These are phyloP conservation scores for Meyerozyma sp. DNA, from an alignment of 1,139 yeast genomes.

Conservation along the genomic window DNA sequence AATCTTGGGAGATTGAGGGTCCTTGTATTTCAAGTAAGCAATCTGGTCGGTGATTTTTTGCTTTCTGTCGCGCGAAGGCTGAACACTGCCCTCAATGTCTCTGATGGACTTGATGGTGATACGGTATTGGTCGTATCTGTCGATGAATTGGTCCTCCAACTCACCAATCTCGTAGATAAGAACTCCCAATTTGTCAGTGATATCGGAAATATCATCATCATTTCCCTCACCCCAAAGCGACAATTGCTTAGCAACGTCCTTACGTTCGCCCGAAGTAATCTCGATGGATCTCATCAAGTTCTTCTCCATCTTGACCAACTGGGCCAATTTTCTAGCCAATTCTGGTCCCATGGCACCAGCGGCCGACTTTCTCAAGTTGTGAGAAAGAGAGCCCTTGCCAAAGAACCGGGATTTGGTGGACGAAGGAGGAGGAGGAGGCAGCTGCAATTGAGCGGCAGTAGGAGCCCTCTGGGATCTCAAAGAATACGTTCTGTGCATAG, in stretches of 20 bases:
- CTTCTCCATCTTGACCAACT: conserved; percentile 77
- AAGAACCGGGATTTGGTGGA: conserved; percentile 65
- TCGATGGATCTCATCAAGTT: conserved; percentile 76
- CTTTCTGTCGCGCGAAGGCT: conserved; percentile 83
- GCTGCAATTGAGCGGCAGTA: conserved; percentile 73
- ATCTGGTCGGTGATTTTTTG: conserved; percentile 81
- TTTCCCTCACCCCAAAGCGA: conserved; percentile 82
- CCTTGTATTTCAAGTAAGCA: conserved; percentile 78
- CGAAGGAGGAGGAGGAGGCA: conserved; percentile 78
- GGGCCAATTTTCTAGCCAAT: conserved; percentile 69
- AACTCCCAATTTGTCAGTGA: conserved; percentile 83
- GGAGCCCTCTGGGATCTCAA: conserved; percentile 77
- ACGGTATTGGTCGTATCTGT: conserved; percentile 82
- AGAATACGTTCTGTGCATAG: conserved; percentile 83
- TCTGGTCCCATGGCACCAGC: conserved; percentile 80
- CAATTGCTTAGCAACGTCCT: conserved; percentile 79
- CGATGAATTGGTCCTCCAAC: conserved; percentile 82
- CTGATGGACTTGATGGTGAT: conserved; percentile 74
- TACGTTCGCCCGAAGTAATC: conserved; percentile 71
- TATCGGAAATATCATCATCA: conserved; percentile 80
- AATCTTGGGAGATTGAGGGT: conserved; percentile 78
- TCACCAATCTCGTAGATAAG: conserved; percentile 79
- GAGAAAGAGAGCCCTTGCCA: conserved; percentile 66
- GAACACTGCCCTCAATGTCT: conserved; percentile 83
- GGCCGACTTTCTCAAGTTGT: conserved; percentile 60